Conservation (phyloP, 208 protist species). For the Borovskyia barvae region DNA sequence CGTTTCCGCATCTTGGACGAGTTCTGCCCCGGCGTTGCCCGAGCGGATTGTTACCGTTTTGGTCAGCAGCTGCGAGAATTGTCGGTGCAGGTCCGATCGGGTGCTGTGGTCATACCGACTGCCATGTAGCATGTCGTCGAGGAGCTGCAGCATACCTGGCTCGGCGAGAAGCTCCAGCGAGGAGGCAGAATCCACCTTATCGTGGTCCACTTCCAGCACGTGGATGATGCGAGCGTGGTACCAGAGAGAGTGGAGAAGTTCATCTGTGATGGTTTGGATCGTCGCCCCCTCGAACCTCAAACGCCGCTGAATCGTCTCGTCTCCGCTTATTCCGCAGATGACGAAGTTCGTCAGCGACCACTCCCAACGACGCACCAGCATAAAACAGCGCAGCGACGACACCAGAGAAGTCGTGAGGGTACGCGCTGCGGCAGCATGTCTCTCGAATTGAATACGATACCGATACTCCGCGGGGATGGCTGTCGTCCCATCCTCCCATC, state of each 20-base stretch:
- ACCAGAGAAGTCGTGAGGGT: conserved; percentile 16
- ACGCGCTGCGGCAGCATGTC: not conserved
- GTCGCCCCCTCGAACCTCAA: conserved; percentile 22
- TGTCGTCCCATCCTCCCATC: too few species aligned
- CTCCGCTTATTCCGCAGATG: conserved; percentile 26
- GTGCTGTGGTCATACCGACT: conserved; percentile 12
- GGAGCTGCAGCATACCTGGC: conserved; percentile 14
- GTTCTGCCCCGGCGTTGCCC: not conserved
- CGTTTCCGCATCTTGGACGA: conserved; percentile 20
- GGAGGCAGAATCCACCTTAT: conserved; percentile 8
- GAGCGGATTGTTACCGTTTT: conserved; percentile 1
- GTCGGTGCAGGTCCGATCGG: conserved; percentile 3
- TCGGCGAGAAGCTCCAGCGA: conserved; percentile 30
- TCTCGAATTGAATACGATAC: too few species aligned
- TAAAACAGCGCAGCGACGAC: conserved; percentile 20
- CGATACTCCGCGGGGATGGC: too few species aligned
- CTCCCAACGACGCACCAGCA: conserved; percentile 32
- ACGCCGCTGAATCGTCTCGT: conserved; percentile 16
- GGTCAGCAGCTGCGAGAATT: conserved; percentile 16
- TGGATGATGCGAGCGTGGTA: not conserved
- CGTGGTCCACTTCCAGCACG: conserved; percentile 24
- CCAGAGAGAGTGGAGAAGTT: conserved; percentile 5
- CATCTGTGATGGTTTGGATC: conserved; percentile 30
- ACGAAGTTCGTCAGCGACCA: conserved; percentile 47
- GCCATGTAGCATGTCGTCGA: conserved; percentile 5